These are phyloP conservation scores for Suhomyces wounanorum DNA, from an alignment of 1,139 yeast species.

Conservation along the genomic window DNA sequence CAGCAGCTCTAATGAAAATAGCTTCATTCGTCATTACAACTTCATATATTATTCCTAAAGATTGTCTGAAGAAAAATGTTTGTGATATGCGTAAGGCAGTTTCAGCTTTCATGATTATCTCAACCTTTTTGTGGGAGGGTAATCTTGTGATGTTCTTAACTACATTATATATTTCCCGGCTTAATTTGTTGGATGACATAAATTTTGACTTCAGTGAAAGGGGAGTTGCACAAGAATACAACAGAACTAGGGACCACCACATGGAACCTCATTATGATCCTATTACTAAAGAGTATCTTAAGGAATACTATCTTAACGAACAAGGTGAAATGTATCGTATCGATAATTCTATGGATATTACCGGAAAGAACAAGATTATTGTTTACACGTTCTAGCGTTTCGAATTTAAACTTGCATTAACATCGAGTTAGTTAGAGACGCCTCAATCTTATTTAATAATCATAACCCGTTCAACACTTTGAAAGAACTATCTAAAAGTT, in stretches of 20 bases:
- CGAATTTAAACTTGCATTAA: not conserved
- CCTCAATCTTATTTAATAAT: too few relatives aligned
- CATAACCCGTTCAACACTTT: too few relatives aligned
- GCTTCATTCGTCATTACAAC: slow-evolving; percentile 37
- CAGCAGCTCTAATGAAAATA: slow-evolving; percentile 36
- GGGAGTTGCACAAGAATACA: slow-evolving; percentile 19
- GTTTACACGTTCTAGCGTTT: slow-evolving; percentile 30
- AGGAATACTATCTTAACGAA: slow-evolving; percentile 35
- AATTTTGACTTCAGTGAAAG: slow-evolving; percentile 37
- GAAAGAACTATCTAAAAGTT: too few relatives aligned
- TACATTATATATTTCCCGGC: slow-evolving; percentile 42
- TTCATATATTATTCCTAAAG: slow-evolving; percentile 28
- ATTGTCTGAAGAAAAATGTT: slow-evolving; percentile 23
- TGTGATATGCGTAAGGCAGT: slow-evolving; percentile 41
- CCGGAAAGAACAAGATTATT: slow-evolving; percentile 34
- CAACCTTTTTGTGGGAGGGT: slow-evolving; percentile 44
- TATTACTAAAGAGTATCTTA: slow-evolving; percentile 19
- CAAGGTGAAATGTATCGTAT: slow-evolving; percentile 41
- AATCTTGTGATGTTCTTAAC: slow-evolving; percentile 44
- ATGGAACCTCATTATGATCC: slow-evolving; percentile 9
- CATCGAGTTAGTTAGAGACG: not conserved
- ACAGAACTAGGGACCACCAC: slow-evolving; percentile 4
- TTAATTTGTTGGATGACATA: slow-evolving; percentile 38
- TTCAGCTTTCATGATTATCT: slow-evolving; percentile 41
- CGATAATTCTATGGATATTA: slow-evolving; percentile 25